phyloP scores from a whole-genome alignment of 2,329 filamentous ascomycete genomes.

The Aspergillus viridinutans region DNA sequence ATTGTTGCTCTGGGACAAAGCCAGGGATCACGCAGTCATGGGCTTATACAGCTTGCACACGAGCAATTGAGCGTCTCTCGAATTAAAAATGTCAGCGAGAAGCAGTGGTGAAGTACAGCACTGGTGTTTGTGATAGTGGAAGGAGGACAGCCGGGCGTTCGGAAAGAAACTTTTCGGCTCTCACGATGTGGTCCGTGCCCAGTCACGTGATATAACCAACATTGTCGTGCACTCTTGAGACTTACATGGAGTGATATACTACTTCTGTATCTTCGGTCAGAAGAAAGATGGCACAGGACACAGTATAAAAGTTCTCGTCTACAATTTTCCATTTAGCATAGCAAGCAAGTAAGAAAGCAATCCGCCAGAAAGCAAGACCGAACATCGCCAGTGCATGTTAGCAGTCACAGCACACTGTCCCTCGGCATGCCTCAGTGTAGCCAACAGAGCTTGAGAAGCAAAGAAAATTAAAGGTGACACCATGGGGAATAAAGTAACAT shows the following conservation, averaged over 20 bases:
- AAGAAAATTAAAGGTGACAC: slow-evolving; percentile 3
- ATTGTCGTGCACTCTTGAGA: neutral
- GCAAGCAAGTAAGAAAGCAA: slow-evolving; percentile 19
- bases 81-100: slow-evolving; percentile 1
- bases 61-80: slow-evolving; percentile 12
- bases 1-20: neutral
- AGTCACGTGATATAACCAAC: slow-evolving; percentile 15
- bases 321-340: slow-evolving; percentile 5
- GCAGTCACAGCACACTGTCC: neutral
- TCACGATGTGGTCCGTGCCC: slow-evolving; percentile 10
- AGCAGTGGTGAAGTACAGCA: slow-evolving; percentile 5
- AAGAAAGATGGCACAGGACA: neutral
- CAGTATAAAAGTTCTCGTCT: neutral
- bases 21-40: neutral
- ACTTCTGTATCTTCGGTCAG: too few relatives aligned
- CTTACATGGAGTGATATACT: neutral
- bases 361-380: neutral
- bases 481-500: slow-evolving; percentile 10
- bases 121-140: slow-evolving; percentile 7
- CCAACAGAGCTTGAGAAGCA: neutral
- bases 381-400: neutral
- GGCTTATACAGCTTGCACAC: neutral
- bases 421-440: neutral
- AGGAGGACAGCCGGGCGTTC: slow-evolving; percentile 3
- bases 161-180: slow-evolving; percentile 30